Evolutionary conservation across 202 grass and related monocot species (phyloP).

Genomic region (Brachypodium distachyon): DNA sequence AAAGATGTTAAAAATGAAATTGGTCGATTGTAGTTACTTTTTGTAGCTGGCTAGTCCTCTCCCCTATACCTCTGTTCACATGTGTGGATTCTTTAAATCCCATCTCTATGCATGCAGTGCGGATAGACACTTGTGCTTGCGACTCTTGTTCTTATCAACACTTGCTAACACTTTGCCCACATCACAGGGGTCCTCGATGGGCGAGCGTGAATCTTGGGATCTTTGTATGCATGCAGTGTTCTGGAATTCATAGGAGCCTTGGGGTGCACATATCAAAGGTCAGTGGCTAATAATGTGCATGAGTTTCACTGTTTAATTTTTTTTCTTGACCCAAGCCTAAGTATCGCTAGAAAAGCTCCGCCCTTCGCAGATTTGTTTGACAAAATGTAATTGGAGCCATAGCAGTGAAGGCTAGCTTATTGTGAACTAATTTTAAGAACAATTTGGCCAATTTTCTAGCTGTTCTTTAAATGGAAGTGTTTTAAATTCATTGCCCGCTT

Average conservation of each 20-base stretch:
- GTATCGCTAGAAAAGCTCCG: background rate
- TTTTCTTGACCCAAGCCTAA: background rate
- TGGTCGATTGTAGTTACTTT: background rate
- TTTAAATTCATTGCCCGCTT: background rate
- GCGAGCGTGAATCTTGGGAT: conserved; percentile 98
- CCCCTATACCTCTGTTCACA: background rate
- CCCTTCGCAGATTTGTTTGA: background rate
- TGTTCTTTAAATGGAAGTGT: background rate
- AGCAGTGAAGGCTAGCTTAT: background rate
- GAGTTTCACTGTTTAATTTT: background rate
- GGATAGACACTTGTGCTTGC: background rate
- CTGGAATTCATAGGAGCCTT: conserved; percentile 97
- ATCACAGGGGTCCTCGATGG: conserved; percentile 81
- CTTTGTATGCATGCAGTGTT: conserved; percentile 99
- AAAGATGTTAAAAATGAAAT: background rate
- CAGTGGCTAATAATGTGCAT: conserved; percentile 17
- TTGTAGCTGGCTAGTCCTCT: background rate
- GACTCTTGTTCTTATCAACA: background rate
- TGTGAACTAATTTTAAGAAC: background rate
- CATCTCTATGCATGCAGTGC: background rate
- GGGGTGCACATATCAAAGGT: conserved; percentile 99
- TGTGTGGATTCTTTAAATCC: background rate
- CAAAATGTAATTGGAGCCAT: background rate
- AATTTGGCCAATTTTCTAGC: background rate
- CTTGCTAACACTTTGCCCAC: background rate